Conservation (phyloP, 2,329 filamentous ascomycete species). For the Clarireedia hainanense region DNA sequence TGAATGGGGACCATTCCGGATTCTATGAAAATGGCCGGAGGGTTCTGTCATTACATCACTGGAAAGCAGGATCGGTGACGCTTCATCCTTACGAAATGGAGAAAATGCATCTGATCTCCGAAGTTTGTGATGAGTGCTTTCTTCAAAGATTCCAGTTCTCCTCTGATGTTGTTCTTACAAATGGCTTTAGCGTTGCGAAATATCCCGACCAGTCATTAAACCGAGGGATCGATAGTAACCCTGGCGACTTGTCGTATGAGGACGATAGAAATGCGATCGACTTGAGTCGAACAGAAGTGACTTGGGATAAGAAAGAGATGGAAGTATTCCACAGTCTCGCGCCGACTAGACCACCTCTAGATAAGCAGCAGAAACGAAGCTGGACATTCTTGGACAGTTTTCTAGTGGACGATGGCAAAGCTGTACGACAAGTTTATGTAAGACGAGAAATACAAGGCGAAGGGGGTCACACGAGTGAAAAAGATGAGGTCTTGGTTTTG, state of each 20-base stretch:
- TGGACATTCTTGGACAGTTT: constrained; percentile 47
- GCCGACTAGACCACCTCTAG: constrained; percentile 42
- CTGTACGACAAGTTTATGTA: constrained; percentile 23
- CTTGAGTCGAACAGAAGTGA: constrained; percentile 34
- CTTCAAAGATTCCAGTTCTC: constrained; percentile 38
- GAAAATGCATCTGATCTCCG: constrained; percentile 26
- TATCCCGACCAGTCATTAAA: constrained; percentile 23
- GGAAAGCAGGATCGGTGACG: constrained; percentile 24
- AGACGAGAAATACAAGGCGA: constrained; percentile 12
- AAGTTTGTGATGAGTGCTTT: constrained; percentile 33
- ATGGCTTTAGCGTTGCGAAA: constrained; percentile 37
- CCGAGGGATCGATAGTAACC: not conserved
- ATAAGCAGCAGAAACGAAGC: constrained; percentile 45
- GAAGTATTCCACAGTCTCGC: constrained; percentile 41
- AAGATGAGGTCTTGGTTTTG: constrained; percentile 22
- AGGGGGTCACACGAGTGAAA: constrained; percentile 7
- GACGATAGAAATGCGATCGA: constrained; percentile 13
- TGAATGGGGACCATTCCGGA: constrained; percentile 26
- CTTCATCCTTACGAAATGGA: constrained; percentile 26
- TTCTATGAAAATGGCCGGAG: constrained; percentile 28
- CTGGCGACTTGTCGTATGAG: not conserved
- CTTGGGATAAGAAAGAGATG: constrained; percentile 34
- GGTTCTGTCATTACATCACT: constrained; percentile 26
- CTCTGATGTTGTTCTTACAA: constrained; percentile 36
- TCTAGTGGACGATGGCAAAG: constrained; percentile 25